Base-by-base conservation (phyloP, 2,329 filamentous ascomycete species). In the Sporothrix brasiliensis region DNA sequence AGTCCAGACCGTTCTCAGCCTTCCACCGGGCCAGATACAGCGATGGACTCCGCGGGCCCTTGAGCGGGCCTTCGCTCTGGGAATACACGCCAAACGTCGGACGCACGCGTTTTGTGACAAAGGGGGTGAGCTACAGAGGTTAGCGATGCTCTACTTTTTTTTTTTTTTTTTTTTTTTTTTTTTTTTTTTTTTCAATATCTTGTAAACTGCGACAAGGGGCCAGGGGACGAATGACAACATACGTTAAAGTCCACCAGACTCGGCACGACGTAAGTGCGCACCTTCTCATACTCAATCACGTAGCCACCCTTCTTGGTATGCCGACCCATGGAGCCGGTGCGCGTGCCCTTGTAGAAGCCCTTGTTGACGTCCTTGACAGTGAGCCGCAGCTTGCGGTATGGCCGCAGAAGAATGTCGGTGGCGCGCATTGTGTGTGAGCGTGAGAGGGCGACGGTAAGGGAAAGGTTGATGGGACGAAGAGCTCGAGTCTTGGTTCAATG, bases 291-390 rank as follows among this genome's bases (percentile, higher is more conserved):
- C 75, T 98, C 91, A 75, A 98, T 89, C 61, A 89, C 80, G 80
- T 95, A 99, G 67, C 90, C 90, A 80, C 94, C 95, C 78, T 89
- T 88, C 79, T 92, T 91, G 69, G 92, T 94, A 82, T 96, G 92
- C 16, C 84, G 82, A 79, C 95, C 95, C 89, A 96, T 93, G 54
- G 91, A 89, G 1, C 95, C 95, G 0, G 93, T 91, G 61, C 94
- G 87, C 76, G 91, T 97, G 79, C 95, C 95, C 86, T 98, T 98
- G 88, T 99, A 99, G 88, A 90, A 99, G 75, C 94, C 94, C 78
- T 93, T 92, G 79, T 91, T 92, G 79, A 94, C 90, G 81, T 95
- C 90, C 83, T 99, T 99, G 75, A 94, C 97, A 14, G 92, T 97
- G 77, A 99, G 87, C 68, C 87, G 86, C 71, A 94, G 84, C 78